Evolutionary conservation across 768 basidiomycete species (phyloP), one percentile per base, ranked within the genome.

Genomic region (Macrocybe gigantea): DNA sequence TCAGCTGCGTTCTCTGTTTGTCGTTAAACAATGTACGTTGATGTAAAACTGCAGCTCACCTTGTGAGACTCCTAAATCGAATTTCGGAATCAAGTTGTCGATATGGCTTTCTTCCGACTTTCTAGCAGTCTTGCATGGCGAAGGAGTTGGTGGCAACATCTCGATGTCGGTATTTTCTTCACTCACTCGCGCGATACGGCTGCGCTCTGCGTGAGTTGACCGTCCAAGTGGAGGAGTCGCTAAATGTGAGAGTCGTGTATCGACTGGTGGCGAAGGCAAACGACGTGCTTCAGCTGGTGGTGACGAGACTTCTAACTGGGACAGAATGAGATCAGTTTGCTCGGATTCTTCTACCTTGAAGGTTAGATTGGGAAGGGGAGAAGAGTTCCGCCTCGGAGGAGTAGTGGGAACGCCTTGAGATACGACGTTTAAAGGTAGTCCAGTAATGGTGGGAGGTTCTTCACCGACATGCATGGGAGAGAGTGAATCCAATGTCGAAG

Each of bases 161-260:
- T 50, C 55, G 7, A 67, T 57, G 47, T 64, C 60, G n/a, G 57
- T 55, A n/a, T 56, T 57, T 5, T 59, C 54, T n/a, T 56, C 60
- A 11, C 62, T 61, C 35, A 66, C 64, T 46, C 55, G 57, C 1
- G 64, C 63, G 41, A 59, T 54, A 22, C 54, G 58, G 33, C 56
- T 39, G 45, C 65, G 57, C 41, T 73, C 68, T 6, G 56, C 47
- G 49, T 69, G 64, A 9, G 65, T 71, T 6, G 69, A 64, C 31
- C 65, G 61, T 29, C 69, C 65, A 7, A 67, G 59, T 10, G 72
- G 68, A 3, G 72, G 69, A 1, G 70, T 72, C 34, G 36, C 37
- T 22, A 53, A 45, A 47, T 49, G 50, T 15, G 41, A 31, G 11
- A 51, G 45, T 13, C 33, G 37, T 14, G 43, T 44, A 7, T 45